Evolutionary conservation across 164 flowering plant genomes (phyloP), one percentile per base, ranked within the genome.

Genomic region (Protea cynaroides): DNA sequence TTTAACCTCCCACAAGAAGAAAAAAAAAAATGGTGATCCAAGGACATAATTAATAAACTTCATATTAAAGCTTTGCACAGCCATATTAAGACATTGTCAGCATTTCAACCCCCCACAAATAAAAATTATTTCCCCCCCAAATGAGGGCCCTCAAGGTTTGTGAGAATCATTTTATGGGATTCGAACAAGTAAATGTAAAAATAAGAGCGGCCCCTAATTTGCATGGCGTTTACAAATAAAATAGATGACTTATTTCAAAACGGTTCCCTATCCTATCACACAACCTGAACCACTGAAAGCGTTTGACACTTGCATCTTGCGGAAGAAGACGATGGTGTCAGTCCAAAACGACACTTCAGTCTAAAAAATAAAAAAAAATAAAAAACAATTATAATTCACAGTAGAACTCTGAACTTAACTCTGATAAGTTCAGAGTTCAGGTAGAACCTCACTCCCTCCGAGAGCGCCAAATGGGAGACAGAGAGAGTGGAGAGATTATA

Each of bases 401-500:
- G 8, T 25, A 13, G 49, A 8, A 61, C 18, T 62, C 43, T 17
- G 24, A 15, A 17, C 18, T 13, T 25, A 8, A 61, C 18, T 62
- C 43, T 17, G 24, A 25, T n/a, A 62, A 62, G 34, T 52, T 25
- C 34, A 37, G 58, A n/a, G n/a, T n/a, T n/a, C n/a, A n/a, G 21
- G 29, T 19, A 36, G 18, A 53, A n/a, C n/a, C n/a, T n/a, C n/a
- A n/a, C n/a, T n/a, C 17, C 25, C 66, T 25, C 40, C 10, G 15
- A 62, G 65, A 24, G 25, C 56, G 17, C 56, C 38, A 34, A 62
- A 22, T 47, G 65, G 25, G 46, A 52, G 46, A 40, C 8, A 40
- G 46, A 40, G 46, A 40, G 2, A 40, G 46, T 40, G 46, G 14
- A 4, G 46, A 40, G 14, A 40, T 40, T 12, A 40, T 40, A 40